A percentile compares a stretch with the other conserved stretches of the same genome.
phyloP scores from a whole-genome alignment of 805 yeast genomes.

The Zygotorulaspora danielsina region DNA sequence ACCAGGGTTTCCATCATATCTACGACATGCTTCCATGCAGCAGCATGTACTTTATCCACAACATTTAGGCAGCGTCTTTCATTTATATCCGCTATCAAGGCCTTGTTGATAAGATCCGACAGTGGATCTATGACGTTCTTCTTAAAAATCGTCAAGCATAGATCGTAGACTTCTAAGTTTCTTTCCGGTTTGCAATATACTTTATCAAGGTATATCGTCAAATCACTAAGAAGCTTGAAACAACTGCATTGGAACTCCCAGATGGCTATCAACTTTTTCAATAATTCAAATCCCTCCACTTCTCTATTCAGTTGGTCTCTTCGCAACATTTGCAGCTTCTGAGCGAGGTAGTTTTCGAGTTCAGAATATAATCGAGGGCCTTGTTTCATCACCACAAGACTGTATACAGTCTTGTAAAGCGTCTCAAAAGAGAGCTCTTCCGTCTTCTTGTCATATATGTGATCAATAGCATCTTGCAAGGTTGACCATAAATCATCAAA shows the following conservation, averaged over 20 bases:
- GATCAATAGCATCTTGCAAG: constrained; percentile 61
- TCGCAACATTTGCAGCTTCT: constrained; percentile 12
- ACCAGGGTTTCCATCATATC: constrained; percentile 70
- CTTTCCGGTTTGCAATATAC: constrained; percentile 72
- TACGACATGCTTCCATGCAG: constrained; percentile 52
- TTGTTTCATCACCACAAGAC: constrained; percentile 49
- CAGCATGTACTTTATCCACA: constrained; percentile 43
- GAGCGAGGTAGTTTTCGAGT: constrained; percentile 12
- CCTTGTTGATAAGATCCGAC: constrained; percentile 47
- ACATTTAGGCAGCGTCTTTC: constrained; percentile 49
- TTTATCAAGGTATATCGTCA: constrained; percentile 79
- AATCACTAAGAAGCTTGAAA: constrained; percentile 77
- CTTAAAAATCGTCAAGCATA: constrained; percentile 66
- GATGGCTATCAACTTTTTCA: constrained; percentile 34
- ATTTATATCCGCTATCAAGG: constrained; percentile 35
- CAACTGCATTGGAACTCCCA: constrained; percentile 73
- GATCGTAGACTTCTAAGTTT: constrained; percentile 62
- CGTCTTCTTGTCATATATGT: constrained; percentile 69
- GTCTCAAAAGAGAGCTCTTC: constrained; percentile 76
- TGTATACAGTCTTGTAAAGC: constrained; percentile 73
- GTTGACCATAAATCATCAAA: constrained; percentile 65
- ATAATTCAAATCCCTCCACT: constrained; percentile 33
- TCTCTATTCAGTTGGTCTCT: constrained; percentile 7
- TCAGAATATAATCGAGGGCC: constrained; percentile 15
- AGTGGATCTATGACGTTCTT: constrained; percentile 52